Evolutionary conservation across 2,329 filamentous ascomycete species (phyloP).

Genomic region (Didymellaceae sp.): DNA sequence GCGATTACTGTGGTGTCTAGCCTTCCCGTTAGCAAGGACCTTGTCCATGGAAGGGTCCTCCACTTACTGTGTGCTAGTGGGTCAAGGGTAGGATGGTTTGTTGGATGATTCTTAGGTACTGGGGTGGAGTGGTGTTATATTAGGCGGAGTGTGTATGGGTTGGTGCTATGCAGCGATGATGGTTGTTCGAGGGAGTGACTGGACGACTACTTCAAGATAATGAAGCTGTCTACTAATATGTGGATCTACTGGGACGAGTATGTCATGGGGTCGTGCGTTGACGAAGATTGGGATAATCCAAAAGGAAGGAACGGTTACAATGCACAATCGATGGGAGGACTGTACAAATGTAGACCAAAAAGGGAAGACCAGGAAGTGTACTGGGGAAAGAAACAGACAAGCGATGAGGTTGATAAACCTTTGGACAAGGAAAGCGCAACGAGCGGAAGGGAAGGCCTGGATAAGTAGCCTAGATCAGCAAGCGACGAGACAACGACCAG

Average conservation of each 20-base stretch:
- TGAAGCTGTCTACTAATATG: slow-evolving; percentile 51
- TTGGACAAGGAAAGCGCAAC: slow-evolving; percentile 46
- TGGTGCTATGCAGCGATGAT: slow-evolving; percentile 30
- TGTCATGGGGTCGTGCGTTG: slow-evolving; percentile 42
- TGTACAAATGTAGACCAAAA: slow-evolving; percentile 46
- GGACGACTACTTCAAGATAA: slow-evolving; percentile 49
- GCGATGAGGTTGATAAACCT: slow-evolving; percentile 53
- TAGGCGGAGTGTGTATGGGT: slow-evolving; percentile 32
- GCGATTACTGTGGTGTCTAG: slow-evolving; percentile 38
- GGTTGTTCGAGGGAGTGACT: slow-evolving; percentile 47
- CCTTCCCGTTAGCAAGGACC: slow-evolving; percentile 9
- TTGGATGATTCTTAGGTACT: slow-evolving; percentile 18
- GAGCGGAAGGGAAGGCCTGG: slow-evolving; percentile 46
- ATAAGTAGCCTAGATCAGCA: slow-evolving; percentile 52
- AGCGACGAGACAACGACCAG: slow-evolving; percentile 48
- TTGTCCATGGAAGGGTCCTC: background rate
- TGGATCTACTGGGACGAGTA: slow-evolving; percentile 35
- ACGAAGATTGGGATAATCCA: slow-evolving; percentile 34
- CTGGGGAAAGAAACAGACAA: slow-evolving; percentile 48
- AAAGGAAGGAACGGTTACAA: slow-evolving; percentile 50
- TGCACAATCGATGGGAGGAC: slow-evolving; percentile 40
- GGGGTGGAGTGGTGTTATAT: slow-evolving; percentile 30
- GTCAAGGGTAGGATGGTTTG: slow-evolving; percentile 17
- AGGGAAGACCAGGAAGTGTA: slow-evolving; percentile 44
- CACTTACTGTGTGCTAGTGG: slow-evolving; percentile 27